phyloP scores from a whole-genome alignment of 345 rosid genomes.

The Triadica sebifera region DNA sequence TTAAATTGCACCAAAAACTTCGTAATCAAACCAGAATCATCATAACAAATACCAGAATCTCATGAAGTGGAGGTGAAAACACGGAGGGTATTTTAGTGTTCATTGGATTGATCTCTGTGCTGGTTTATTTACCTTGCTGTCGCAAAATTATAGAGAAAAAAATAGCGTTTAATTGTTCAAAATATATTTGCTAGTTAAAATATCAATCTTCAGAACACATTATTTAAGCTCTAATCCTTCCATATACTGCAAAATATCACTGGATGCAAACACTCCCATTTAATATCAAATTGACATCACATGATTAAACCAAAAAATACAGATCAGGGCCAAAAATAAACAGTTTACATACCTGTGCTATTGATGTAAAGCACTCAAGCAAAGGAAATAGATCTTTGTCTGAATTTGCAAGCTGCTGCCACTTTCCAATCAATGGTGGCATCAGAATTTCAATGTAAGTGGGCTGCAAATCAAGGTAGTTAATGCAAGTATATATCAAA shows the following conservation, averaged over 20 bases:
- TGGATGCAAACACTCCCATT: background rate
- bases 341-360: constrained; percentile 66
- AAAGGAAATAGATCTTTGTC: constrained; percentile 96
- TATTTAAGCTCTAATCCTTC: background rate
- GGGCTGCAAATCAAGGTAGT: constrained; percentile 56
- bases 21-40: background rate
- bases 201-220: background rate
- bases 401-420: constrained; percentile 89
- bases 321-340: background rate
- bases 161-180: constrained; percentile 1
- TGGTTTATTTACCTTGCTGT: background rate
- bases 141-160: background rate
- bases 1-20: background rate
- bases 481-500: constrained; percentile 7
- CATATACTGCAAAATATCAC: background rate
- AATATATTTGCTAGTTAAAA: background rate
- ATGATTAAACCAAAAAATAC: background rate
- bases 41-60: background rate
- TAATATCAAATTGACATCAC: background rate
- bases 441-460: constrained; percentile 76
- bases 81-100: background rate
- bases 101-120: background rate
- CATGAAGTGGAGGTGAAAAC: background rate
- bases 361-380: constrained; percentile 92
- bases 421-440: constrained; percentile 92